Conservation (phyloP, 2,329 filamentous ascomycete species). For the Ramularia collo-cygni region DNA sequence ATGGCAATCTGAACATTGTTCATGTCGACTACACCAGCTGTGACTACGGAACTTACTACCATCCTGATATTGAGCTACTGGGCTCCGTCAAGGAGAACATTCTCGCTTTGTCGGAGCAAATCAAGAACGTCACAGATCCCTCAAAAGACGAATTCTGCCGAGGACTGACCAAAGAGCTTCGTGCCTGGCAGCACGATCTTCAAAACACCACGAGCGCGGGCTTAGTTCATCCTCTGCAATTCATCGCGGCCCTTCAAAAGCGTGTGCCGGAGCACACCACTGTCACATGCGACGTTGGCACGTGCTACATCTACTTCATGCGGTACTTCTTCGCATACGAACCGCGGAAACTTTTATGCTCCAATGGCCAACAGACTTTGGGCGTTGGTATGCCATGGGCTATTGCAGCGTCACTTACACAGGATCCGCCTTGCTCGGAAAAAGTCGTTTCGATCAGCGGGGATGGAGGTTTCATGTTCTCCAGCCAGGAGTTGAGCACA, state of each 20-base stretch:
- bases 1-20: conserved; percentile 34
- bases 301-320: conserved; percentile 46
- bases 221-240: conserved; percentile 41
- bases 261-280: conserved; percentile 36
- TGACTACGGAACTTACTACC: conserved; percentile 38
- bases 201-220: conserved; percentile 20
- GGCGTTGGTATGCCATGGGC: conserved; percentile 45
- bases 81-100: conserved; percentile 39
- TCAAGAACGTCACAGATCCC: conserved; percentile 31
- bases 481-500: conserved; percentile 40
- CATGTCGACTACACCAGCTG: conserved; percentile 40
- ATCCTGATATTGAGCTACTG: conserved; percentile 38
- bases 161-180: conserved; percentile 32
- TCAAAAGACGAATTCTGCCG: conserved; percentile 32
- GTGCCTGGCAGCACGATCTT: conserved; percentile 28
- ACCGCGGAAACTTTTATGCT: conserved; percentile 41
- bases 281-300: conserved; percentile 42
- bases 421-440: conserved; percentile 36
- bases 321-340: conserved; percentile 41
- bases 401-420: conserved; percentile 40
- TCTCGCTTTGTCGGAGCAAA: conserved; percentile 28
- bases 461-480: conserved; percentile 47
- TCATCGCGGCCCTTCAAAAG: conserved; percentile 39
- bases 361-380: conserved; percentile 45
- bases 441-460: conserved; percentile 43